Evolutionary conservation across 352 stramenopile genomes (phyloP).

Genomic region (Globisporangium spiculum): DNA sequence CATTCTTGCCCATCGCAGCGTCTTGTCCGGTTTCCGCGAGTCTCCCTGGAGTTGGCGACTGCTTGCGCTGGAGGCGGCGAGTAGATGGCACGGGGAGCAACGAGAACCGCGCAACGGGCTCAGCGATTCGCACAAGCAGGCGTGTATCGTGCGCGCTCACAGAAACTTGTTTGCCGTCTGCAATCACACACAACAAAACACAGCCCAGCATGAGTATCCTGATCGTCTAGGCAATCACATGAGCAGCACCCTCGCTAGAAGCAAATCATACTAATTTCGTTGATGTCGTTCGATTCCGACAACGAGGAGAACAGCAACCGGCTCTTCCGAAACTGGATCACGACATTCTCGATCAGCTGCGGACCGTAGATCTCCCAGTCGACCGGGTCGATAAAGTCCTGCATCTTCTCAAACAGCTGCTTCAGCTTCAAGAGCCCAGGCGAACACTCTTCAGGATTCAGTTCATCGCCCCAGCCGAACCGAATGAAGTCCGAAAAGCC

Average conservation of each 20-base stretch:
- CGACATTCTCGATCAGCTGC: constrained; percentile 83
- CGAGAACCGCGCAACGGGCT: constrained; percentile 78
- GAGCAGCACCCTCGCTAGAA: not conserved
- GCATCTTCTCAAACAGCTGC: constrained; percentile 71
- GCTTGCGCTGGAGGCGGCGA: constrained; percentile 48
- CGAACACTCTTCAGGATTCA: constrained; percentile 54
- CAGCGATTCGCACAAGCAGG: constrained; percentile 63
- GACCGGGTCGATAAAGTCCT: constrained; percentile 82
- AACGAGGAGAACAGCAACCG: constrained; percentile 84
- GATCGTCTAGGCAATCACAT: not conserved
- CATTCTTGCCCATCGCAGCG: constrained; percentile 25
- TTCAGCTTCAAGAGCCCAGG: constrained; percentile 54
- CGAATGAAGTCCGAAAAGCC: constrained; percentile 86
- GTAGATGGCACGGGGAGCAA: constrained; percentile 68
- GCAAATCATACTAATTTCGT: constrained; percentile 72
- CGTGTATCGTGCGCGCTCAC: constrained; percentile 64
- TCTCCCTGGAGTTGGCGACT: constrained; percentile 20
- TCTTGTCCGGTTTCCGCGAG: not conserved
- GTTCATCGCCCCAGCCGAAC: constrained; percentile 85
- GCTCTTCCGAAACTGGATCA: constrained; percentile 83
- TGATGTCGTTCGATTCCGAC: constrained; percentile 79
- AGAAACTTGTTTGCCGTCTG: constrained; percentile 76
- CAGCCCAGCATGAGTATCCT: not conserved
- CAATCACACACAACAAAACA: constrained; percentile 16
- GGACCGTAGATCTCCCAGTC: constrained; percentile 89